Evolutionary conservation across 495 filamentous ascomycete genomes (phyloP).

Genomic region (Penicillium cataractarum): DNA sequence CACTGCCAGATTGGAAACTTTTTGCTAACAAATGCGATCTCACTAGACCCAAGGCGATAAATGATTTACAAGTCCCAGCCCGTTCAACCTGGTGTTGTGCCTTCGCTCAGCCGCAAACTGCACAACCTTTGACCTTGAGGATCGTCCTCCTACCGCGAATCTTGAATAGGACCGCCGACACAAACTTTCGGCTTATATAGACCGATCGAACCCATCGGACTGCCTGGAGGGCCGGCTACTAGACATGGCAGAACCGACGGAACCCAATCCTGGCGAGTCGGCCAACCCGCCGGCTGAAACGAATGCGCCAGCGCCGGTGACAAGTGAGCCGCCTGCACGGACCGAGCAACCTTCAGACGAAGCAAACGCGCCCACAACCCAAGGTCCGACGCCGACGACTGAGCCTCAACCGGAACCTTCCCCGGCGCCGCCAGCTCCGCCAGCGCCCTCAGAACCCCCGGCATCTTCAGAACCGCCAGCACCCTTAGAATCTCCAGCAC

Average conservation of each 20-base stretch:
- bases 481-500: too few relatives aligned
- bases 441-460: constrained; percentile 1
- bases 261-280: constrained; percentile 36
- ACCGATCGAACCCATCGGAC: background rate
- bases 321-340: constrained; percentile 10
- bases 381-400: background rate
- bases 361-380: constrained; percentile 10
- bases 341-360: constrained; percentile 15
- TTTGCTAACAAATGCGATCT: constrained; percentile 20
- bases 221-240: constrained; percentile 11
- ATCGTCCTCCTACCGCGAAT: constrained; percentile 10
- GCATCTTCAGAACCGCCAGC: background rate
- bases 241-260: constrained; percentile 43
- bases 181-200: background rate
- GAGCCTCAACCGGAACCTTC: constrained; percentile 8
- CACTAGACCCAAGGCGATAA: constrained; percentile 31
- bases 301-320: constrained; percentile 27
- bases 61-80: constrained; percentile 31
- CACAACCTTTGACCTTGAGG: constrained; percentile 31
- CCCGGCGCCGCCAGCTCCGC: constrained; percentile 1
- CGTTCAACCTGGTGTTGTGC: constrained; percentile 33
- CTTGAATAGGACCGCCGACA: constrained; percentile 8
- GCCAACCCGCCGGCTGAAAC: constrained; percentile 29
- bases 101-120: constrained; percentile 29
- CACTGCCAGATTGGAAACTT: background rate